Base-by-base conservation (phyloP, 1,139 yeast genomes). In the Taphrina confusa region DNA sequence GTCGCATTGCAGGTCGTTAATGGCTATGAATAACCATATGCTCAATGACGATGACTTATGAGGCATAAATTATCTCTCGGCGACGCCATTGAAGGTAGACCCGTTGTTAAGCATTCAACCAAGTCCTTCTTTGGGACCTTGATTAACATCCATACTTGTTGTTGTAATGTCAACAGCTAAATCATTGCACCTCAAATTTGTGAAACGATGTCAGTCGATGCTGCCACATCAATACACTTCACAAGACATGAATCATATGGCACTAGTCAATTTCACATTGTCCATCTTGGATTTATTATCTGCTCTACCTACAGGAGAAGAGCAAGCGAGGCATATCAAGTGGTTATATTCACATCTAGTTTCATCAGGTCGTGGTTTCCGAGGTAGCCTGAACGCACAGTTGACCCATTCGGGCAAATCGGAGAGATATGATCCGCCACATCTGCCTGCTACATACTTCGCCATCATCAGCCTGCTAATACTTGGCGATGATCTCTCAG, bases 391-490 rank as follows among this genome's bases (percentile, higher is more conserved):
- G 61, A 62, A 27, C 39, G 65, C 23, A 63, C 65, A 28, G 25
- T 36, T 54, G 34, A 22, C 47, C 5, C 4, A 31, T n/a, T n/a
- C 47, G 5, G 50, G 28, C 45, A 66, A 12, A 81, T 14, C 27
- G 9, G 34, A 33, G 8, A 60, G 45, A 31, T 65, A 80, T 64
- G 91, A 84, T 66, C 76, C 81, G 0, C 82, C 90, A 1, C 83
- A 81, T 63, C 70, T 87, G 11, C 79, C 90, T 0, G 80, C 89
- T 1, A 87, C 95, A 0, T 84, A 82, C 67, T 83, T 85, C 70
- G 87, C 83, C 1, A 70, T 85, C 46, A 76, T 79, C 56, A 74
- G 60, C 12, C 55, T 67, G 34, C 42, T 64, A 8, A 54, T 61
- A 6, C 64, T 62, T 18, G 57, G 62, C 20, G 67, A 65, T 27